Conservation (phyloP, 306 rosid genomes). For the Quercus aquifolioides region DNA sequence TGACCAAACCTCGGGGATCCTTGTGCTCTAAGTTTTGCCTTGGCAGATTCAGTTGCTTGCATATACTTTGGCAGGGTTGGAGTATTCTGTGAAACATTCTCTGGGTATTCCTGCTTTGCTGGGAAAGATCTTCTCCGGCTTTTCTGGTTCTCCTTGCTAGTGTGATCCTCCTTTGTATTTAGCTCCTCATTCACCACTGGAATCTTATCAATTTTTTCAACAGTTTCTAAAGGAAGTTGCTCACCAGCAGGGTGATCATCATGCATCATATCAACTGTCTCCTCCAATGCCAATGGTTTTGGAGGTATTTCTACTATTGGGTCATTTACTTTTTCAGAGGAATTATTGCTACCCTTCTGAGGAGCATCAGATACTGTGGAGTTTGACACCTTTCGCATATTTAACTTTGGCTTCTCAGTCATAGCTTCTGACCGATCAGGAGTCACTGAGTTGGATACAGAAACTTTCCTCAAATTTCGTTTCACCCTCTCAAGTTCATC, state of each 20-base stretch:
- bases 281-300: slow-evolving; percentile 8
- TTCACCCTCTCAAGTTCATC: slow-evolving; percentile 39
- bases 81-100: slow-evolving; percentile 33
- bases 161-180: slow-evolving; percentile 22
- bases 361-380: slow-evolving; percentile 23
- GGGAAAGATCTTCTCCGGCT: slow-evolving; percentile 48
- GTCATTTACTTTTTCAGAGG: slow-evolving; percentile 35
- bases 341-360: slow-evolving; percentile 20
- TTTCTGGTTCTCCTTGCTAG: slow-evolving; percentile 18
- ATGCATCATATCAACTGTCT: background rate
- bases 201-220: slow-evolving; percentile 23
- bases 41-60: slow-evolving; percentile 65
- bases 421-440: slow-evolving; percentile 32
- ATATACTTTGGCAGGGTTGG: slow-evolving; percentile 57
- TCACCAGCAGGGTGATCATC: background rate
- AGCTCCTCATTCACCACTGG: slow-evolving; percentile 24
- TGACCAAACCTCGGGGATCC: slow-evolving; percentile 38
- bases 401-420: slow-evolving; percentile 34
- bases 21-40: slow-evolving; percentile 55
- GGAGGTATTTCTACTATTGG: slow-evolving; percentile 15
- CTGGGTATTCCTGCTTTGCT: slow-evolving; percentile 39
- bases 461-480: slow-evolving; percentile 23
- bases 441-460: slow-evolving; percentile 19
- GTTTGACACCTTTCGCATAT: slow-evolving; percentile 22
- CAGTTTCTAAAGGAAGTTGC: background rate